Evolutionary conservation across 345 rosid genomes (phyloP).

Genomic region (Chamaenerion angustifolium): DNA sequence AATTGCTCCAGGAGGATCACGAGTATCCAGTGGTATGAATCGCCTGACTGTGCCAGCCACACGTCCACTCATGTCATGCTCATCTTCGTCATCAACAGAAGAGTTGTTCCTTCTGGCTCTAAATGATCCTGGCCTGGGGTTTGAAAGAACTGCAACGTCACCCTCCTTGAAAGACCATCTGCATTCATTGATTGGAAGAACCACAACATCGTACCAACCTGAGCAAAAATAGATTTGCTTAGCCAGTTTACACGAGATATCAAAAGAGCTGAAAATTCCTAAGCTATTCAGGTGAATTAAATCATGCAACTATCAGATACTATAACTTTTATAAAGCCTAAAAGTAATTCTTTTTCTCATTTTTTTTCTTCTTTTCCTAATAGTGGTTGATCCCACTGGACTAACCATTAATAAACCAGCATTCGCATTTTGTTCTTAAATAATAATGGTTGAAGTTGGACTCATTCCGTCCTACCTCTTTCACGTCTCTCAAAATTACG

Average conservation of each 20-base stretch:
- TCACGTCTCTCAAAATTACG: constrained; percentile 84
- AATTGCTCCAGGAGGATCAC: constrained; percentile 94
- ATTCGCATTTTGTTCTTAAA: neutral
- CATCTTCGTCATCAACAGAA: constrained; percentile 44
- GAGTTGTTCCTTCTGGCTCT: constrained; percentile 39
- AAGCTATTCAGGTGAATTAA: neutral
- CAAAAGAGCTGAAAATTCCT: neutral
- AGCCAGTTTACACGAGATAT: constrained; percentile 13
- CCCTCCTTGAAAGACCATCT: constrained; percentile 99
- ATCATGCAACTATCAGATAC: neutral
- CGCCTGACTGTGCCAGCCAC: constrained; percentile 97
- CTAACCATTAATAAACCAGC: neutral
- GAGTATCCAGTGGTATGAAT: constrained; percentile 74
- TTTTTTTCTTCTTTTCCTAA: too few species aligned
- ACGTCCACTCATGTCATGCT: constrained; percentile 54
- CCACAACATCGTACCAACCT: constrained; percentile 97
- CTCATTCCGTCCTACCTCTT: constrained; percentile 69
- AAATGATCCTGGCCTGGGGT: constrained; percentile 65
- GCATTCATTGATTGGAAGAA: constrained; percentile 58
- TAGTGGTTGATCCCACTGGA: neutral
- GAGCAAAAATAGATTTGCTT: constrained; percentile 10
- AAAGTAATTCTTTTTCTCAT: too few species aligned
- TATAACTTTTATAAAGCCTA: too few species aligned
- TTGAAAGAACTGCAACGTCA: constrained; percentile 88
- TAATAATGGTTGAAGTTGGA: neutral